These are phyloP conservation scores for Galerina sulciceps DNA, from an alignment of 768 basidiomycete genomes.

Conservation along the genomic window DNA sequence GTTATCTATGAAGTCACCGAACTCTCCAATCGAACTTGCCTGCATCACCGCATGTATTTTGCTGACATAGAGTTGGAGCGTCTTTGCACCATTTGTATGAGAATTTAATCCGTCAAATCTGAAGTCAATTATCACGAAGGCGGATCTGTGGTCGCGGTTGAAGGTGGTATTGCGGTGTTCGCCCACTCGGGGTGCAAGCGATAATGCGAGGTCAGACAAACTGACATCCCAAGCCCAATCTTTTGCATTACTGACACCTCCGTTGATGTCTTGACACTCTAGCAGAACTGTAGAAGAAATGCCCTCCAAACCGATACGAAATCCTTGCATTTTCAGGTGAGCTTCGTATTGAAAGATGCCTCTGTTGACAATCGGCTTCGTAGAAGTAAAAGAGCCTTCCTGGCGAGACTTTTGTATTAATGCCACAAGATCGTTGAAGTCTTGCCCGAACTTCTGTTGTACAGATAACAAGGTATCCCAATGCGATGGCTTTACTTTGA, in stretches of 20 bases:
- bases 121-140: slow-evolving; percentile 85
- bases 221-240: slow-evolving; percentile 68
- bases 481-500: slow-evolving; percentile 79
- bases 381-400: slow-evolving; percentile 22
- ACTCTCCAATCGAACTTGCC: slow-evolving; percentile 87
- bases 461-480: slow-evolving; percentile 85
- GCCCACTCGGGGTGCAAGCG: slow-evolving; percentile 67
- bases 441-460: slow-evolving; percentile 88
- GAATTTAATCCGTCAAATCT: slow-evolving; percentile 42
- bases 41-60: slow-evolving; percentile 95
- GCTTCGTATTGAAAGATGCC: slow-evolving; percentile 44
- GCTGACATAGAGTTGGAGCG: slow-evolving; percentile 59
- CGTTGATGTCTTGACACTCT: slow-evolving; percentile 76
- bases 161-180: slow-evolving; percentile 42
- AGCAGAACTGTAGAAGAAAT: slow-evolving; percentile 72
- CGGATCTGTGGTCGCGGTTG: slow-evolving; percentile 68
- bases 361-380: slow-evolving; percentile 12
- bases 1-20: slow-evolving; percentile 88
- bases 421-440: slow-evolving; percentile 79
- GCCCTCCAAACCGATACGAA: slow-evolving; percentile 80
- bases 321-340: slow-evolving; percentile 74
- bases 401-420: slow-evolving; percentile 65
- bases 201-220: slow-evolving; percentile 80
- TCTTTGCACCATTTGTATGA: slow-evolving; percentile 30
- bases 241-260: slow-evolving; percentile 53